Evolutionary conservation across 1,284 basidiomycete genomes (phyloP), one percentile per base, ranked within the genome.

Genomic region (Irpex sp.): DNA sequence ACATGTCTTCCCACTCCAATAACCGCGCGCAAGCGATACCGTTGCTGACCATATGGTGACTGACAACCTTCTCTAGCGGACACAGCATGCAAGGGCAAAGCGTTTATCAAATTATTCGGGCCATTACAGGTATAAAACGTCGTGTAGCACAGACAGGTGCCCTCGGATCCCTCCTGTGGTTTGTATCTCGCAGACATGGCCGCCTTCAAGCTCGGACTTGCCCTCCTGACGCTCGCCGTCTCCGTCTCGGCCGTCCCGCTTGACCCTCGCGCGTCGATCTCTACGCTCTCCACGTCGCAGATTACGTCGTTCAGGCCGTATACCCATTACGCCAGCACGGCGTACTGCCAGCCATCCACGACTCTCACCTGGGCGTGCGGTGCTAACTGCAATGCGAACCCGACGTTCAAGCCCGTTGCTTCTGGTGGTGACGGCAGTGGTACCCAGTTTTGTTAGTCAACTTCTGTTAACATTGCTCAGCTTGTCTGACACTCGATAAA

Each of bases 291-390:
- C 6, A 57, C 74, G 1, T 50, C 77, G 5, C 74, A 84, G 65
- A 78, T 89, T 51, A 64, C 74, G 1, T 59, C 76, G 1, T 88
- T 81, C 74, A 81, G 73, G 55, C 80, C 84, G 0, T 89, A 80
- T 71, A 80, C 83, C 0, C 77, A 74, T 69, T 89, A 81, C 68
- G 85, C 87, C 1, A 79, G 79, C 58, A 77, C 85, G 1, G 84
- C 79, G 1, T 85, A 85, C 69, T 90, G 88, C 66, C 5, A 69
- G 3, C 73, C 84, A 0, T 67, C 75, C 0, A 63, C 68, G 33
- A 85, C 83, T 5, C 65, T 79, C 31, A 71, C 76, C 7, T 90
- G 88, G 87, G 73, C 71, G 47, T 89, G 87, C 72, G 88, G 89
- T 70, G 68, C 67, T 35, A 67, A 68, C 62, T 90, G 88, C 68